Base-by-base conservation (phyloP, 2,329 filamentous ascomycete species). In the Colletotrichum simmondsii region DNA sequence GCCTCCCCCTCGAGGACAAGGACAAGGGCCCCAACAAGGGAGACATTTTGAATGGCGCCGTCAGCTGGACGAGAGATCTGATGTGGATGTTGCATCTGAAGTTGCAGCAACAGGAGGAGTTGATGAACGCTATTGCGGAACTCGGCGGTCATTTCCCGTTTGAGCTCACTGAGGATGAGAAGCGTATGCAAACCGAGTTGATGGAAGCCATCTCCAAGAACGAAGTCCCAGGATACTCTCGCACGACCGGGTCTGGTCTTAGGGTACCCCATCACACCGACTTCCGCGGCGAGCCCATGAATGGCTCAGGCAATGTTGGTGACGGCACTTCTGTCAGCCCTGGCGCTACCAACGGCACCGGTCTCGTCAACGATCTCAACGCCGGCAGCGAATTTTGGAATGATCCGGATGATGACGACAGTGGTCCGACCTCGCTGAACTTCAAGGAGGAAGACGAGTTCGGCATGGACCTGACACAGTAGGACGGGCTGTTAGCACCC, bases 1-100 rank as follows among this genome's bases (percentile, higher is more conserved):
- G 95, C 16, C 89, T 98, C 35, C 96, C 97, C 0, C 90, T 97
- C 46, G 97, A 99, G 78, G 97, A 98, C 77, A 98, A 98, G 82
- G 97, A 99, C 85, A 98, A 98, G 81, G 97, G 97, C 0, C 97
- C 97, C 6, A 98, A 98, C 87, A 99, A 99, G 85, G 97, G 97
- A 61, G 97, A 99, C 78, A 98, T 99, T 72, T 92, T 99, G 78
- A 98, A 98, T 79, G 96, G 97, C 35, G 94, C 96, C 42, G 97
- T 98, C 66, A 95, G 95, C 83, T 99, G 97, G 97, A 98, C 95
- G 74, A 92, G 96, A 75, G 97, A 99, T 84, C 88, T 99, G 65
- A 98, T 98, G 95, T 98, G 97, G 97, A 93, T 97, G 85, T 86
- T 98, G 72, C 92, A 98, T 80, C 89, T 94, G 79, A 97, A 97